Base-by-base conservation (phyloP, 106 monocot genomes). In the Agapanthus africanus region DNA sequence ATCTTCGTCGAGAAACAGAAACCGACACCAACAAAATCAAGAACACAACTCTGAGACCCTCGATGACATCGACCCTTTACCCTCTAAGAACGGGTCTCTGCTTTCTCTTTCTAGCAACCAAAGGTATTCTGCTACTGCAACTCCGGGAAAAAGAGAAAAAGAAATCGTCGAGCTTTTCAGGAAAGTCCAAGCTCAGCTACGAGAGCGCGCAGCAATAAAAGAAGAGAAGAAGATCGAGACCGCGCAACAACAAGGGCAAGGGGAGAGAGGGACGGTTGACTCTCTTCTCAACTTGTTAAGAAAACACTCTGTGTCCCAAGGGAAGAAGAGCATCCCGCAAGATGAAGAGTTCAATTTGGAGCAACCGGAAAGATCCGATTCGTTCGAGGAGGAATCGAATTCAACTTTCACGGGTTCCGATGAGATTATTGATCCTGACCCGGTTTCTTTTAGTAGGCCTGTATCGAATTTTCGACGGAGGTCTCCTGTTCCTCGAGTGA, bases 121-220 rank as follows among this genome's bases (percentile, higher is more conserved):
- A 21, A 88, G 87, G 77, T 67, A 79, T 59, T 83, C 85, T 27
- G 83, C 85, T 21, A 82, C 87, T 72, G 74, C 94, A 34, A 67
- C 79, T 73, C 90, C 83, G 21, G 91, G 91, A 34, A 75, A 67
- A 74, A 87, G 84, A 68, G 89, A 92, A 73, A 87, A 87, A 73
- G 92, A 93, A 54, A 93, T 99, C 37, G 86, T 93, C 7, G 81
- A 87, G 81, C 63, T 99, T 34, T 93, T 99, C 60, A 80, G 80
- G 69, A 99, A 83, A 62, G 87, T 93, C 27, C 92, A 90, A 65
- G 78, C 86, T 35, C 90, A 90, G 37, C 77, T 99, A 27, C 71
- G 90, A 65, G 85, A 79, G 30, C 71, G 87, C 44, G 74, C 90
- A 25, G 82, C 84, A 14, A 70, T 76, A 30, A 84, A 85, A 62